Base-by-base conservation (phyloP, 371 early-diverging fungal species). In the Rhizopus sp. region DNA sequence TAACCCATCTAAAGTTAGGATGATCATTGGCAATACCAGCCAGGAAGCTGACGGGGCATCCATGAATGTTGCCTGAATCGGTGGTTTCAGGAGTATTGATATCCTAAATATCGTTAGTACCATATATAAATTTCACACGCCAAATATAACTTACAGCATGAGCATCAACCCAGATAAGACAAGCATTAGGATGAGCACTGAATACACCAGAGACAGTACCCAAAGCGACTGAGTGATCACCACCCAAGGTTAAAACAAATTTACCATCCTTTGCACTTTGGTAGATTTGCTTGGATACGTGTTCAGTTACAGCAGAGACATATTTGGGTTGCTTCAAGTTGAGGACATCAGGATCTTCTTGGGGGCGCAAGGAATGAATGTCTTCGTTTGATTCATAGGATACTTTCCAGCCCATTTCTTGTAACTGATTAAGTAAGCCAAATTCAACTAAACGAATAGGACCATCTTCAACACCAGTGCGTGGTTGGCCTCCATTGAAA, bases 131-230 rank as follows among this genome's bases (percentile, higher is more conserved):
- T 7, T 13, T 5, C 23, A 23, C 23, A 23, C 7, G 23, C 16
- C 7, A 31, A 32, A n/a, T 29, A 30, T 13, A 35, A 80, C 87
- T 80, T 84, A 93, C 93, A 48, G 95, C 93, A 66, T 98, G 97
- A 16, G 97, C 97, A 70, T 98, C 97, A 7, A 98, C 88, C 98
- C 97, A 98, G 56, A 98, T 83, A 57, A 98, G 86, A 57, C 95
- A 92, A 34, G 97, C 82, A 55, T 96, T 84, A 57, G 85, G 82
- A 75, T 96, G 83, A 17, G 89, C 91, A 7, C 83, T 67, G 30
- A 93, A 76, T 6, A 88, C 83, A 45, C 96, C 97, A 35, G 89
- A 82, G 5, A 97, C 83, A 31, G 97, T 95, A 45, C 93, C 97
- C 66, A 98, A 77, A 41, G 87, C 98, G 41, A 96, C 73, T 9